These are phyloP conservation scores for Yamadazyma blattariae DNA, from an alignment of 1,139 yeast species.

Conservation along the genomic window DNA sequence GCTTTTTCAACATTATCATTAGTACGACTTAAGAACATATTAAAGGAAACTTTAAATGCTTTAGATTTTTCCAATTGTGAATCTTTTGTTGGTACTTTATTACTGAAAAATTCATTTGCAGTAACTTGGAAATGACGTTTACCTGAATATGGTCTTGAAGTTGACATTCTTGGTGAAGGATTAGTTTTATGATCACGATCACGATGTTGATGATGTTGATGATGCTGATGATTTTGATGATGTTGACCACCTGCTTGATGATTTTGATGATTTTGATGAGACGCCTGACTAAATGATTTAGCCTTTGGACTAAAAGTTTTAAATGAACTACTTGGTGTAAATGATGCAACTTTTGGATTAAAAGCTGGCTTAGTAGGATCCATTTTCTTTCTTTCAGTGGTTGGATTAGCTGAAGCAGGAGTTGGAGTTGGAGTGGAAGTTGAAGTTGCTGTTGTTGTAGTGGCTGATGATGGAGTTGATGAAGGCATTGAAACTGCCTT, in stretches of 20 bases:
- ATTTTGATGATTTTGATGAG: background rate
- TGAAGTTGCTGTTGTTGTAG: too few species aligned
- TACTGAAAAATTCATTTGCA: slow-evolving; percentile 43
- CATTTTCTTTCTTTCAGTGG: slow-evolving; percentile 37
- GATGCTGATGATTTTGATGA: slow-evolving; percentile 7
- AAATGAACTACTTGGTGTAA: slow-evolving; percentile 49
- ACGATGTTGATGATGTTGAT: slow-evolving; percentile 12
- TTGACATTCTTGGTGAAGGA: slow-evolving; percentile 33
- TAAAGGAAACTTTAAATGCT: slow-evolving; percentile 50
- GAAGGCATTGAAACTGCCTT: slow-evolving; percentile 7
- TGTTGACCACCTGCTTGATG: slow-evolving; percentile 16
- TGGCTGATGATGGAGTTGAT: background rate
- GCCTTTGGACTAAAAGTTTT: slow-evolving; percentile 10
- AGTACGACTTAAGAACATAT: slow-evolving; percentile 46
- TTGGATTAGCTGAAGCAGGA: background rate
- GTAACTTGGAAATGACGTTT: slow-evolving; percentile 43
- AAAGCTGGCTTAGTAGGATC: slow-evolving; percentile 59
- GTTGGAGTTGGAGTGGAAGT: slow-evolving; percentile 4
- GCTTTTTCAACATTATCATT: slow-evolving; percentile 50
- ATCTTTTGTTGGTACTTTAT: slow-evolving; percentile 47
- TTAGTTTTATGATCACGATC: slow-evolving; percentile 16
- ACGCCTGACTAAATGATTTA: slow-evolving; percentile 1
- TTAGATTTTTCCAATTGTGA: slow-evolving; percentile 34
- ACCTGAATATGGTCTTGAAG: slow-evolving; percentile 31
- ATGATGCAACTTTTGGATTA: slow-evolving; percentile 69